Evolutionary conservation across 2,329 filamentous ascomycete species (phyloP), one percentile per base, ranked within the genome.

Genomic region (Gliomastix tumulicola): DNA sequence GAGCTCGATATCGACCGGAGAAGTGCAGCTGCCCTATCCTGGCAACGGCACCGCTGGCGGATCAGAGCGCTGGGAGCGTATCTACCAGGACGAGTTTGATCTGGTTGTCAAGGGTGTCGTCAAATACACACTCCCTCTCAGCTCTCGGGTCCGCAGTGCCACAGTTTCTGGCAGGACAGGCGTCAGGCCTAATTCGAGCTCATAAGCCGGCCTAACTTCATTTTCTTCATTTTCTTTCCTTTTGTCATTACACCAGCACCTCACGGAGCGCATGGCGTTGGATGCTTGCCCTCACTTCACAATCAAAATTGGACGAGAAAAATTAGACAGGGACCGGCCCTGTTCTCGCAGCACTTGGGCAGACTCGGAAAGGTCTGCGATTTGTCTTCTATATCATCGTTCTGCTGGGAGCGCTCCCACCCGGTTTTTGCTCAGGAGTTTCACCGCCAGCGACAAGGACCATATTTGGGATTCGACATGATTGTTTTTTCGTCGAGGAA

Each of bases 1-100:
- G 20, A 63, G 72, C 11, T 85, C 84, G 13, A 75, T 73, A 15
- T 92, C 88, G 1, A 78, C 84, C 6, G 90, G 88, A 21, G 85
- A 92, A 51, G 77, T 98, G 46, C 84, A 90, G 27, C 74, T 98
- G 4, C 65, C 71, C 19, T 79, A 83, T 38, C 92, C 92, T 0
- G 89, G 90, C 5, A 98, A 97, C 58, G 81, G 81, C 49, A 97
- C 92, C 0, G 81, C 88, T 30, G 84, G 85, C 28, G 92, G 90
- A 8, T 82, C 82, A 3, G 79, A 84, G 52, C 79, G 89, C 11
- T 98, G 92, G 92, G 88, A 94, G 55, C 76, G 80, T 41, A 89
- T 97, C 32, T 70, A 96, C 35, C 79, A 94, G 45, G 85, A 96
- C 57, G 86, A 90, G 31, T 98, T 97, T 49, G 88, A 96, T 47